Conservation (phyloP, 2,329 filamentous ascomycete genomes). For the Apiospora pterosperma region DNA sequence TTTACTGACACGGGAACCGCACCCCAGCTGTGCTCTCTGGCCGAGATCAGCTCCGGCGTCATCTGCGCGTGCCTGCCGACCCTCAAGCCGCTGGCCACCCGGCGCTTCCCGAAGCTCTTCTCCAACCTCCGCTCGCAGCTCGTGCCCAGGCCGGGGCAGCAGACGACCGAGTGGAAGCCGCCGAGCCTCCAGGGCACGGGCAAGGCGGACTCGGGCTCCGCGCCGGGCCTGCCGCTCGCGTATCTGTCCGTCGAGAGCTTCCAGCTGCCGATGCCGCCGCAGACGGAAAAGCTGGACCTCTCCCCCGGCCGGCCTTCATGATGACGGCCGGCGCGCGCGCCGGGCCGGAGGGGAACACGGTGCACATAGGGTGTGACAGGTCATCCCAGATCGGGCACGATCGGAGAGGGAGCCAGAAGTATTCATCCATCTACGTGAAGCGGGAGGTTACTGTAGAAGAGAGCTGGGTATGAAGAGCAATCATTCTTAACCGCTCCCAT, state of each 20-base stretch:
- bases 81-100: conserved; percentile 2
- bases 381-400: neutral
- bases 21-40: conserved; percentile 2
- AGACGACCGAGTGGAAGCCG: neutral
- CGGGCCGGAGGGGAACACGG: too few relatives aligned
- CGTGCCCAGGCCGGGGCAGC: neutral
- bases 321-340: too few relatives aligned
- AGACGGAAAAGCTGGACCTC: too few relatives aligned
- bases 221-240: neutral
- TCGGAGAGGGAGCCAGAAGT: neutral
- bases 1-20: too few relatives aligned
- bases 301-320: too few relatives aligned
- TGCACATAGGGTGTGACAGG: neutral
- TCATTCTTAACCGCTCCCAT: too few relatives aligned
- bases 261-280: neutral
- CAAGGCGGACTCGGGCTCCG: neutral
- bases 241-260: neutral
- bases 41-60: conserved; percentile 8
- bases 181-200: neutral
- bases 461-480: neutral
- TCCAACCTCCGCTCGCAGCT: neutral
- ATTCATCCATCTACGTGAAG: neutral
- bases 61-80: conserved; percentile 6
- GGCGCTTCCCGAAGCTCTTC: neutral
- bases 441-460: neutral